These are phyloP conservation scores for Curvularia hawaiiensis DNA, from an alignment of 2,329 filamentous ascomycete genomes.

Conservation along the genomic window DNA sequence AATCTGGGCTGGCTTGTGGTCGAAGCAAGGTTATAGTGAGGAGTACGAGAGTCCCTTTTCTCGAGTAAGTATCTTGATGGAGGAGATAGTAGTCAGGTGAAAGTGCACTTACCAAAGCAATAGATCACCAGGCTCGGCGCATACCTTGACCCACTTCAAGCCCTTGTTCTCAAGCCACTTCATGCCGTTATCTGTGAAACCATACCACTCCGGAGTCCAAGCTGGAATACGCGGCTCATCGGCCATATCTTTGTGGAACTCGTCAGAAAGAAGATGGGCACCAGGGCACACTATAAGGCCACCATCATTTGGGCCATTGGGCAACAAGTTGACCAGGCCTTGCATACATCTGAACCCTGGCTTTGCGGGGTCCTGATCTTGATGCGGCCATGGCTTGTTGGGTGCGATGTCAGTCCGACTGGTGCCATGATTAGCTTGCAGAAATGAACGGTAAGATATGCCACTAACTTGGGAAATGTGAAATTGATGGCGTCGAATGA, in stretches of 20 bases:
- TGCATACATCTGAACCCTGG: constrained; percentile 59
- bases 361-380: constrained; percentile 38
- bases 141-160: constrained; percentile 48
- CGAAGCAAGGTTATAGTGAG: constrained; percentile 41
- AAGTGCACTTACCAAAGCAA: constrained; percentile 40
- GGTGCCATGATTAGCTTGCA: not conserved
- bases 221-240: constrained; percentile 39
- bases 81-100: not conserved
- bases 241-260: constrained; percentile 37
- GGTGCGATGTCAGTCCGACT: constrained; percentile 35
- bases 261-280: constrained; percentile 37
- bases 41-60: constrained; percentile 48
- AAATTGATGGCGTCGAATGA: constrained; percentile 49
- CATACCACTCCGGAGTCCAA: constrained; percentile 43
- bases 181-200: constrained; percentile 41
- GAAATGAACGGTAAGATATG: not conserved
- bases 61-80: not conserved
- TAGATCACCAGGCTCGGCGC: constrained; percentile 52
- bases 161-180: constrained; percentile 51
- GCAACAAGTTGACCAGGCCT: constrained; percentile 55
- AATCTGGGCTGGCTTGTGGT: constrained; percentile 38
- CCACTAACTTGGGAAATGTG: constrained; percentile 26
- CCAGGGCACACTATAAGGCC: constrained; percentile 46
- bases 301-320: constrained; percentile 47
- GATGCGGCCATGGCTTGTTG: constrained; percentile 45